Base-by-base conservation (phyloP, 1,284 basidiomycete species). In the Cutaneotrichosporon sp. region DNA sequence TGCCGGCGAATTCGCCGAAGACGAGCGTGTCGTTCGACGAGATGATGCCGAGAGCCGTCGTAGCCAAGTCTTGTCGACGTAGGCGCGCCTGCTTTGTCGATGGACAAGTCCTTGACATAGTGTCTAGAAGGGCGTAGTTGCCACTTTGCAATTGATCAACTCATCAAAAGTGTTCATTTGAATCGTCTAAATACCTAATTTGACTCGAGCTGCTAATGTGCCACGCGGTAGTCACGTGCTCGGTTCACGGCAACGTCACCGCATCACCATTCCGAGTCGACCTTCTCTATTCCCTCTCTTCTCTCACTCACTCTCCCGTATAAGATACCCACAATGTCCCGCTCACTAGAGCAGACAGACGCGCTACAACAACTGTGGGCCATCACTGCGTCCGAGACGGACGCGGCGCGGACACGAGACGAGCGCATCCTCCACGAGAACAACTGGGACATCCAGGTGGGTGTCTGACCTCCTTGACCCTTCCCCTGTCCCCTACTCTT, bases 381-480 rank as follows among this genome's bases (percentile, higher is more conserved):
- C 18, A 76, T 81, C 58, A 81, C 78, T 5, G 76, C 76, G 8
- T 78, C 79, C 1, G 67, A 65, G 1, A 74, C 73, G 9, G 62
- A 68, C 8, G 71, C 71, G 2, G 70, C 75, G 3, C 65, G 73
- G 7, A 69, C 74, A 21, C 63, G 80, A 18, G 79, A 80, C 60
- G 74, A 80, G 59, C 69, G 75, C 16, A 52, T 81, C 26, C 63
- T 81, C 3, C 61, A 73, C 0, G 78, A 81, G 60, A 75, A 74
- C 53, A 75, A 73, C 8, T 81, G 76, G 75, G 72, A 81, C 65
- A 73, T 81, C 8, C 74, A 81, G 71, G 80, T 80, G 21, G 56
- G 77, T 70, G 22, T 14, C 49, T 30, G 13, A 14, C 30, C 2
- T 13, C 10, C 36, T n/a, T 18, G 6, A 31, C 22, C 4, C 8